Evolutionary conservation across 2,329 filamentous ascomycete species (phyloP).

Genomic region (Colletotrichum godetiae): DNA sequence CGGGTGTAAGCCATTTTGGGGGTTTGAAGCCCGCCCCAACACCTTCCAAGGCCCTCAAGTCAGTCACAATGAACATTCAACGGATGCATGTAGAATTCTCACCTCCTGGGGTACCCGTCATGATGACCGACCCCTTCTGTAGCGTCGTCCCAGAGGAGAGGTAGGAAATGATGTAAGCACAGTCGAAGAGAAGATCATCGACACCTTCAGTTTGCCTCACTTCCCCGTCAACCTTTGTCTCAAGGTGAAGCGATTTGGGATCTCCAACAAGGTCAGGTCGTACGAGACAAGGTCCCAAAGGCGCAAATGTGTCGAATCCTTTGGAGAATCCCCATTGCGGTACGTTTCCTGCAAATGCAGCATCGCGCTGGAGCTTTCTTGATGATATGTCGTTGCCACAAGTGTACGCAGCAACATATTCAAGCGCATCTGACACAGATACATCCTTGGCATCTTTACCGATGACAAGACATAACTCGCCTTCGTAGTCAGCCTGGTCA

Average conservation of each 20-base stretch:
- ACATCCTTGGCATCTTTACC: conserved; percentile 62
- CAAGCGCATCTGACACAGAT: conserved; percentile 52
- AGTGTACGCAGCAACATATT: conserved; percentile 65
- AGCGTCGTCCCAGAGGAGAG: conserved; percentile 56
- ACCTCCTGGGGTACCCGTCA: conserved; percentile 59
- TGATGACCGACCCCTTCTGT: conserved; percentile 54
- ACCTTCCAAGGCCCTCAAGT: conserved; percentile 35
- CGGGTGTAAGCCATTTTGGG: conserved; percentile 50
- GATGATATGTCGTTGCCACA: conserved; percentile 66
- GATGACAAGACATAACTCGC: conserved; percentile 60
- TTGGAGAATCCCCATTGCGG: conserved; percentile 69
- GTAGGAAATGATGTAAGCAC: conserved; percentile 48
- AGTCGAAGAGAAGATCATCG: conserved; percentile 58
- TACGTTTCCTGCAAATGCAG: conserved; percentile 58
- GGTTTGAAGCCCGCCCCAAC: conserved; percentile 57
- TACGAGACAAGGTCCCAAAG: conserved; percentile 63
- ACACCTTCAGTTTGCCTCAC: conserved; percentile 54
- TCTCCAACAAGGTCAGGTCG: conserved; percentile 53
- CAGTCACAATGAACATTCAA: background rate
- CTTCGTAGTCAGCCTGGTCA: conserved; percentile 60
- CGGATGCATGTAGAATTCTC: background rate
- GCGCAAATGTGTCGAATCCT: conserved; percentile 67
- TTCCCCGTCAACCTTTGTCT: conserved; percentile 60
- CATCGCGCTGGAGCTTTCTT: conserved; percentile 63
- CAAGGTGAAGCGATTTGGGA: conserved; percentile 54